Evolutionary conservation across 148 eudicot genomes (phyloP), one percentile per base, ranked within the genome.

Genomic region (Diospyros kaki): DNA sequence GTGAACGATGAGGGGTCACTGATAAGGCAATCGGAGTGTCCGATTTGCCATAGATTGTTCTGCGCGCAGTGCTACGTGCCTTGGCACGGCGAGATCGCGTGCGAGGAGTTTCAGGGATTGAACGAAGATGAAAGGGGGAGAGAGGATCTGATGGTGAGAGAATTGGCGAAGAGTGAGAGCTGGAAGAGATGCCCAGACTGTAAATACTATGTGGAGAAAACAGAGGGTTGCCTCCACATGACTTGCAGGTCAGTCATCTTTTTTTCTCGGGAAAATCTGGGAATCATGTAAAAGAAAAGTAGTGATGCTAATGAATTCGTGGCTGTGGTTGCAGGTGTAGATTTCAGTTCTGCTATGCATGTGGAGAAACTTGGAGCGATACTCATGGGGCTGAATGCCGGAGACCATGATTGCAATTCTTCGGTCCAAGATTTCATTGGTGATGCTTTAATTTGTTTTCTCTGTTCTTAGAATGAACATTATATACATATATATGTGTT

Each of bases 141-240:
- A 2, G 89, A 76, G 17, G 96, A 89, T 80, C 9, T 86, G 15
- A 67, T 81, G 86, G 75, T 87, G 70, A 68, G 78, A 77, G 84
- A 84, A 38, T 80, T 91, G 66, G 96, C 89, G 7, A 84, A 80
- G 82, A 79, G 79, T 18, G 70, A 84, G n/a, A 44, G 78, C 12
- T 91, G 91, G 93, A 79, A 13, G 74, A 87, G 88, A 51, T 91
- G 96, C 58, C 67, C 84, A 39, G 64, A 71, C 50, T 91, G 93
- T 76, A 77, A 39, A 17, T 79, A 74, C 54, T 83, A 66, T 75
- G 91, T 91, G 5, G 88, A 86, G 83, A 91, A 76, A 66, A 73
- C 60, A 1, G 74, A 86, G 0, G 96, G 96, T 7, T 91, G 96
- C 81, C 58, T 50, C 64, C 88, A 83, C 52, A 89, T 91, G 71